Evolutionary conservation across 148 eudicot genomes (phyloP), one percentile per base, ranked within the genome.

Genomic region (Nepenthes gracilis): DNA sequence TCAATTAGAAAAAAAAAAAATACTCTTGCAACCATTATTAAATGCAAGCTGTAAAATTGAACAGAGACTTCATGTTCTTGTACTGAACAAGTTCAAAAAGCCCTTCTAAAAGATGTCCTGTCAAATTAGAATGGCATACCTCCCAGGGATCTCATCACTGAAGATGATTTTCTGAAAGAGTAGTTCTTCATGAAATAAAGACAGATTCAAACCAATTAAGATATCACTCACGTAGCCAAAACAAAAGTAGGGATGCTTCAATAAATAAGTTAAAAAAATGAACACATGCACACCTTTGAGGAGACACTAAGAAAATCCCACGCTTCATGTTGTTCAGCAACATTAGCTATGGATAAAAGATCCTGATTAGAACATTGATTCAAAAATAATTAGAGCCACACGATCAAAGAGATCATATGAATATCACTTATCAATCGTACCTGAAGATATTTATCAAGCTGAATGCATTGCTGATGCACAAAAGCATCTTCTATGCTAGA

Each of bases 251-350:
- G 35, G 4, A 55, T 2, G 2, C 53, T 49, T 49, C 53, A 55
- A 52, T 11, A 32, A 36, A 11, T 35, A 48, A 57, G 13, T 5
- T 38, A 50, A 61, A 3, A 49, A 15, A 33, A 54, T 40, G 61
- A 65, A 45, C 37, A 71, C 47, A 71, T 33, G 47, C 72, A 67
- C 56, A 93, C 99, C 92, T 86, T 93, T 35, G 99, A 88, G 52
- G 96, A 77, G 73, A 65, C 85, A 77, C 96, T 82, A 58, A 93
- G 75, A 78, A 93, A 93, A 71, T 93, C 99, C 99, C 92, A 88
- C 49, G 88, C 99, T 83, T 93, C 96, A 71, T 93, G 99, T 75
- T 86, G 99, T 77, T 93, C 99, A 53, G 95, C 99, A 64, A 93
- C 96, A 77, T 93, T 93, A 60, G 99, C 95, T 65, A 93, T 93